phyloP scores from a whole-genome alignment of 371 early-diverging fungal species.

The Nematocida ausubeli region DNA sequence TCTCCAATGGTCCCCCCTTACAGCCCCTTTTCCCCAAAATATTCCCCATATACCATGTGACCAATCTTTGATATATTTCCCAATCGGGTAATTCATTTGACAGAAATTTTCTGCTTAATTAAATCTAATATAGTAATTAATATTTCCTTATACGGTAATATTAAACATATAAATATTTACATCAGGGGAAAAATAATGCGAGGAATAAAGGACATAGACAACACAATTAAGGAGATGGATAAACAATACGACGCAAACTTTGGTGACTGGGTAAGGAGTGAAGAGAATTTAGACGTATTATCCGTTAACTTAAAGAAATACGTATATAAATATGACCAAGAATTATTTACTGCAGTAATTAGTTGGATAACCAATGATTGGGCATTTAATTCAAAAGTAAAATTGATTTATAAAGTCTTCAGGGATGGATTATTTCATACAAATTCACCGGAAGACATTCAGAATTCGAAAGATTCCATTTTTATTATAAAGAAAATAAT shows the following conservation, averaged over 20 bases:
- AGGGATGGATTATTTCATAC: not conserved
- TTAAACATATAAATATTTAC: not conserved
- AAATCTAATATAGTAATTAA: too few relatives aligned
- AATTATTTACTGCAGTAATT: constrained; percentile 65
- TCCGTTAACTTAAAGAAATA: constrained; percentile 66
- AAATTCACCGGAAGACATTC: not conserved
- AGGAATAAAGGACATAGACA: constrained; percentile 62
- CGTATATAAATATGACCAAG: constrained; percentile 59
- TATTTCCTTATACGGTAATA: constrained; percentile 9
- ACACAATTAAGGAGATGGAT: constrained; percentile 67
- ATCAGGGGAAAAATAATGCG: not conserved
- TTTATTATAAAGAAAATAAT: constrained; percentile 5
- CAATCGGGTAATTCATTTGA: not conserved
- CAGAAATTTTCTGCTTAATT: not conserved
- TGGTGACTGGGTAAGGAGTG: constrained; percentile 69
- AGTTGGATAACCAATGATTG: constrained; percentile 69
- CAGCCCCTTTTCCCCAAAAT: too few relatives aligned
- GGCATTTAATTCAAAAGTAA: constrained; percentile 66
- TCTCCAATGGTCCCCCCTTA: too few relatives aligned
- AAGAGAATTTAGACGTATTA: constrained; percentile 67
- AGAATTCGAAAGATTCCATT: not conserved
- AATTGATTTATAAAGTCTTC: constrained; percentile 64
- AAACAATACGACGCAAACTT: constrained; percentile 69
- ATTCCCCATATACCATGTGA: too few relatives aligned
- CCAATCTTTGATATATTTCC: not conserved